Base-by-base conservation (phyloP, 192 early-diverging fungal species). In the Kappamyces sp. region DNA sequence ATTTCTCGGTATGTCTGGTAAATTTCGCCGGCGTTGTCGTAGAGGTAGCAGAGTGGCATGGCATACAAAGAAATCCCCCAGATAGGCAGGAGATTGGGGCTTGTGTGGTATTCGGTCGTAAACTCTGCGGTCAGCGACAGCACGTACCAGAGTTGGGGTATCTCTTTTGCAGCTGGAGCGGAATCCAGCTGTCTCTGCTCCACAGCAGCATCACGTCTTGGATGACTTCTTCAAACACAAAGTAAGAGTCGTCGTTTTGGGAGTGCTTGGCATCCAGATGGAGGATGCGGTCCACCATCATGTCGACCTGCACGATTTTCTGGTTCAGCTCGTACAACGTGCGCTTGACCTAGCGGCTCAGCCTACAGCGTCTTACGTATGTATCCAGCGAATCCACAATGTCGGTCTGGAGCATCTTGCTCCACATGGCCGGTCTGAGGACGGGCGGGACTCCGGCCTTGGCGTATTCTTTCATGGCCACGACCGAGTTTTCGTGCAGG, bases 191-290 rank as follows among this genome's bases (percentile, higher is more conserved):
- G 53, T 82, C 80, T 5, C 80, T 47, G n/a, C 63, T 35, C 77
- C 77, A 82, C 39, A 68, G 61, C 35, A 75, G 47, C 48, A 82
- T 46, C 11, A 82, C 51, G 8, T 74, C 63, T 2, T 57, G 36
- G 30, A 82, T 34, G 35, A 76, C 47, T 35, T 82, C 80, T 53
- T 82, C 80, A 69, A 82, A 82, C 1, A 82, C 74, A 68, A 82
- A 82, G 51, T 66, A 81, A 0, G 62, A 53, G 59, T 82, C 80
- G 52, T 82, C 80, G 39, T 76, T 79, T 40, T 66, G 70, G 51
- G 65, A 73, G 14, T 67, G 70, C 38, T 67, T 62, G n/a, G 57
- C 66, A 63, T 82, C 80, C 0, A 31, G 31, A 5, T 65, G 65
- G 30, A 82, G 30, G 30, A 81, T 41, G 34, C 62, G 54, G 57